phyloP scores from a whole-genome alignment of 2,329 filamentous ascomycete genomes.

The Diaporthe helianthi region DNA sequence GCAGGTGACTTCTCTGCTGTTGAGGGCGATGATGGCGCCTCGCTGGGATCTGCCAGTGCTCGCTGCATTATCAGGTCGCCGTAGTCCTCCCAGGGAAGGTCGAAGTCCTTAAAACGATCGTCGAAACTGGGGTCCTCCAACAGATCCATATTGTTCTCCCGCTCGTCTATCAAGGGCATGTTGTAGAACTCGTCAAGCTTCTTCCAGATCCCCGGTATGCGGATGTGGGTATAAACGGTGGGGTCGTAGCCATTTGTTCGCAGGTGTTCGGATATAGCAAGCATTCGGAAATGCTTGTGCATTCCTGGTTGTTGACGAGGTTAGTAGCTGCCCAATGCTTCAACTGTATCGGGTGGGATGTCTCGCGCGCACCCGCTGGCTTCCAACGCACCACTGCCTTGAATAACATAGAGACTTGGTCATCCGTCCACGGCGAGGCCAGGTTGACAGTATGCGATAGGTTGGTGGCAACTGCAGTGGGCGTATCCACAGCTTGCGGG shows the following conservation, averaged over 20 bases:
- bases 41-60: constrained; percentile 53
- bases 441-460: constrained; percentile 49
- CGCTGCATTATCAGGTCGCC: constrained; percentile 55
- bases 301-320: constrained; percentile 63
- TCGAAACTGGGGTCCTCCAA: constrained; percentile 63
- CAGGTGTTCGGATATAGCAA: constrained; percentile 81
- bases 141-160: constrained; percentile 68
- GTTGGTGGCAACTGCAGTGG: constrained; percentile 49
- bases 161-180: constrained; percentile 83
- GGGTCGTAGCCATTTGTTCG: constrained; percentile 82
- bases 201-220: constrained; percentile 89
- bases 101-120: constrained; percentile 71
- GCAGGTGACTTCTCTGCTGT: constrained; percentile 48
- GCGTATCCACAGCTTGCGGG: constrained; percentile 60
- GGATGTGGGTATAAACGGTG: constrained; percentile 76
- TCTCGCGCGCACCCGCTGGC: constrained; percentile 73
- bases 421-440: constrained; percentile 89
- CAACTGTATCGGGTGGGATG: neutral
- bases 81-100: constrained; percentile 60
- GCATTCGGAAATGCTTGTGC: constrained; percentile 93
- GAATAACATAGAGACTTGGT: constrained; percentile 91
- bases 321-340: constrained; percentile 25
- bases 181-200: constrained; percentile 88
- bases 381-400: constrained; percentile 95
- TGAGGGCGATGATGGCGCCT: constrained; percentile 55